Conservation (phyloP, 495 filamentous ascomycete genomes). For the Cercophora newfieldiana region DNA sequence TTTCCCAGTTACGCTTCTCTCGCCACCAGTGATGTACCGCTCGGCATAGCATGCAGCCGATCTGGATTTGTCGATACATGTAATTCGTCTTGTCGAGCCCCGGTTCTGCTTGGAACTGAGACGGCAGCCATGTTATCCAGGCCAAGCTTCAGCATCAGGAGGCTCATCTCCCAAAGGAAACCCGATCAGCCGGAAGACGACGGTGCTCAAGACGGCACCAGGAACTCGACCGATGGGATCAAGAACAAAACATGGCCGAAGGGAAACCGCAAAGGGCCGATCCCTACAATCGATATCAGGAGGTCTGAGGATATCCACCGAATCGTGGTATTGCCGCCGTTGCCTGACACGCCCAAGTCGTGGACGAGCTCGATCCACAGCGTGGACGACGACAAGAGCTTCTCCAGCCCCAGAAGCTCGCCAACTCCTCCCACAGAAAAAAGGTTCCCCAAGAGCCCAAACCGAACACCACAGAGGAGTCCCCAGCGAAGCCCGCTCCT, state of each 20-base stretch:
- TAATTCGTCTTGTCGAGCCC: conserved; percentile 13
- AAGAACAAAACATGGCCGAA: conserved; percentile 34
- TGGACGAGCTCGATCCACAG: conserved; percentile 51
- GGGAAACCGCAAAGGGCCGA: conserved; percentile 32
- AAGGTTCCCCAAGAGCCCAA: conserved; percentile 9
- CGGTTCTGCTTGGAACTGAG: conserved; percentile 1
- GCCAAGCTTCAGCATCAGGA: conserved; percentile 46
- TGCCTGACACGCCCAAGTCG: conserved; percentile 48
- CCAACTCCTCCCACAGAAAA: conserved; percentile 24
- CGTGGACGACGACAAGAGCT: conserved; percentile 33
- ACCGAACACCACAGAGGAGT: conserved; percentile 24
- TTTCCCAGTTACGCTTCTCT: not conserved
- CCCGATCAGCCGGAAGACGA: conserved; percentile 33
- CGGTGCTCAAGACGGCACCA: conserved; percentile 30
- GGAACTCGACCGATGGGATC: conserved; percentile 21
- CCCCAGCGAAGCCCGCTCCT: conserved; percentile 32
- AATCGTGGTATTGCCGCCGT: conserved; percentile 40
- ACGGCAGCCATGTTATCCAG: conserved; percentile 43
- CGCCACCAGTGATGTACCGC: not conserved
- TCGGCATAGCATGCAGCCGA: conserved; percentile 6
- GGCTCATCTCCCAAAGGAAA: conserved; percentile 43
- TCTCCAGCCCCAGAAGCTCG: conserved; percentile 26
- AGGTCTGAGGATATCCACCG: conserved; percentile 44
- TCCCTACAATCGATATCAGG: conserved; percentile 41
- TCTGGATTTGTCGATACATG: not conserved